These are phyloP conservation scores for Larix sibirica DNA, from an alignment of 83 land plant species.

Conservation along the genomic window DNA sequence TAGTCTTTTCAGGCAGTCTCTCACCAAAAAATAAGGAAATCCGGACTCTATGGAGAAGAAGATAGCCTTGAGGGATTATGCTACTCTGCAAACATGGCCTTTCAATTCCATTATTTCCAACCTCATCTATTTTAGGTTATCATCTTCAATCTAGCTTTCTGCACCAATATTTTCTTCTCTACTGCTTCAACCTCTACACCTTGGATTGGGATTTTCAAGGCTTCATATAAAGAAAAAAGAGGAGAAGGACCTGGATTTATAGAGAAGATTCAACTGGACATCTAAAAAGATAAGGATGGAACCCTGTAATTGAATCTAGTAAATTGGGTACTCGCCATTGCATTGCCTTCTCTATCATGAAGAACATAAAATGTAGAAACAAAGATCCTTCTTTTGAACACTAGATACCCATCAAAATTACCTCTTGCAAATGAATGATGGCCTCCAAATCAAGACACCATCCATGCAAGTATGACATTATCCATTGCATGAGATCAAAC, in stretches of 20 bases:
- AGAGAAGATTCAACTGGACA: not conserved
- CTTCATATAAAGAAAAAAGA: too few relatives aligned
- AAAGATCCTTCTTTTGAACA: too few relatives aligned
- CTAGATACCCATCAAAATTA: too few relatives aligned
- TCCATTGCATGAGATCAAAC: too few relatives aligned
- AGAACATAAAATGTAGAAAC: not conserved
- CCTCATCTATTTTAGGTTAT: too few relatives aligned
- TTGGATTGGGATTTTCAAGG: constrained; percentile 3
- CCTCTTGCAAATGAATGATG: too few relatives aligned
- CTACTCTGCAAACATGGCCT: constrained; percentile 1
- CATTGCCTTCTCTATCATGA: not conserved
- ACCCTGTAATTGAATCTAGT: not conserved
- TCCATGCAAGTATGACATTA: not conserved
- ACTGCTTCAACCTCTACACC: too few relatives aligned
- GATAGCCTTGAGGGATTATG: not conserved
- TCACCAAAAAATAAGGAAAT: constrained; percentile 7
- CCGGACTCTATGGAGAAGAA: constrained; percentile 11
- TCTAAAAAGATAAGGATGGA: not conserved
- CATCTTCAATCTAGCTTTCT: not conserved
- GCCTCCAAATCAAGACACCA: too few relatives aligned
- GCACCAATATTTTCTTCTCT: not conserved
- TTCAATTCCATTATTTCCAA: constrained; percentile 5
- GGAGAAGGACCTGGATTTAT: not conserved
- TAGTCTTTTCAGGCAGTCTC: not conserved
- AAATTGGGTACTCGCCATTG: not conserved